Evolutionary conservation across 768 basidiomycete species (phyloP), one percentile per base, ranked within the genome.

Genomic region (Mycena polygramma): DNA sequence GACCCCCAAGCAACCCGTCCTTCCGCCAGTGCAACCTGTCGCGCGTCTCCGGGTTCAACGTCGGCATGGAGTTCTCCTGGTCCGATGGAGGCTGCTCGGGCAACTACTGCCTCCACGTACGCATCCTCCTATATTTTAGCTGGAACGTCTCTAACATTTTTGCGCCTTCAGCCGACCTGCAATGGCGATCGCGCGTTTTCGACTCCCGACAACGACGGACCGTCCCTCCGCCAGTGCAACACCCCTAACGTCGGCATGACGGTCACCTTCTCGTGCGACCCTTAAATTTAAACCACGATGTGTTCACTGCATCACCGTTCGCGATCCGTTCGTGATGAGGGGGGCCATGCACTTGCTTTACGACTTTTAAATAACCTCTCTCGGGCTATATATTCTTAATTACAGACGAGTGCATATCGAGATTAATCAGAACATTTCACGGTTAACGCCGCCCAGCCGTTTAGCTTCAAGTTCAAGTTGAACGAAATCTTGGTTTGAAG

Each of bases 191-290:
- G 53, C 36, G 53, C 53, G 35, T 54, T 54, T 20, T 54, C 53
- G 19, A 54, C 53, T 20, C 35, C 53, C 19, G 36, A 36, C 35
- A 54, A 54, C 36, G 53, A 30, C 53, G 53, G 53, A 54, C 35
- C 53, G 35, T 54, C 53, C 53, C 30, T 54, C 53, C 53, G 53
- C 35, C 53, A 54, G 36, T 54, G 53, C 53, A 54, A 54, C 53
- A 54, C 53, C 13, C 52, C 52, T 15, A 53, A 53, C 26, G 52
- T 53, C 30, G 52, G 52, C 11, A 53, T 53, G 52, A 36, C 53
- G 53, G 53, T 54, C 36, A 54, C 53, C 30, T 54, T 54, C 53
- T 54, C 53, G 19, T 54, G 53, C 53, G 35, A 36, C 9, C 35
- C 17, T 54, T 54, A 30, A 54, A 54, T 30, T 30, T 30, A 30